Base-by-base conservation (phyloP, 1,284 basidiomycete species). In the Takashimella koratensis region DNA sequence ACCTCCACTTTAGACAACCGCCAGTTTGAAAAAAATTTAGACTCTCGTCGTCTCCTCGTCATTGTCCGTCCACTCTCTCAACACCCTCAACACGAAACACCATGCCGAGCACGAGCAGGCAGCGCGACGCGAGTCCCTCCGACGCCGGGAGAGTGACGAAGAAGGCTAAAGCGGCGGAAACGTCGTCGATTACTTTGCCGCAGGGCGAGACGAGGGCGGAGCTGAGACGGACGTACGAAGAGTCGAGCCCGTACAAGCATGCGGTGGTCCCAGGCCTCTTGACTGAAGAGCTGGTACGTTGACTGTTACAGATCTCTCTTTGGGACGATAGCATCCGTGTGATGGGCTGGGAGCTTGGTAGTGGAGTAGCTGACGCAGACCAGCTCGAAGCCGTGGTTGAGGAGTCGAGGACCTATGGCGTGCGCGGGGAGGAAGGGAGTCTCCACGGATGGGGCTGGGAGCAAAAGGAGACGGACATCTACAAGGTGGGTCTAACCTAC, bases 401-500 rank as follows among this genome's bases (percentile, higher is more conserved):
- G 52, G 75, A 76, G 52, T 68, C 67, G 16, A 61, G 65, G 40
- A 73, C 65, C 4, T 76, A 72, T 50, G 75, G 75, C 5, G 58
- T 68, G 19, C 60, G 75, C 39, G 72, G 73, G 2, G 72, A 73
- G 56, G 71, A 74, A 47, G 70, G 67, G 19, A 67, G 67, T 47
- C 58, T 76, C n/a, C 72, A 65, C 16, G 75, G 74, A 23, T 76
- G 75, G 68, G 88, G 84, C 65, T 98, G 97, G 75, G 86, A 91
- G 5, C 88, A 93, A 76, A 98, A 97, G 79, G 91, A 98, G 80
- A 98, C 95, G 5, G 95, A 98, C 71, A 98, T 98, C 63, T 98
- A 98, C 84, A 95, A 93, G 83, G 91, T 88, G 57, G 53, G 79
- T 57, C 5, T 20, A 39, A 42, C n/a, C 4, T n/a, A n/a, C 13